Percentiles rank a stretch among this genome's conserved stretches.
Conservation (phyloP, 1,284 basidiomycete genomes). For the Athelia sp. region DNA sequence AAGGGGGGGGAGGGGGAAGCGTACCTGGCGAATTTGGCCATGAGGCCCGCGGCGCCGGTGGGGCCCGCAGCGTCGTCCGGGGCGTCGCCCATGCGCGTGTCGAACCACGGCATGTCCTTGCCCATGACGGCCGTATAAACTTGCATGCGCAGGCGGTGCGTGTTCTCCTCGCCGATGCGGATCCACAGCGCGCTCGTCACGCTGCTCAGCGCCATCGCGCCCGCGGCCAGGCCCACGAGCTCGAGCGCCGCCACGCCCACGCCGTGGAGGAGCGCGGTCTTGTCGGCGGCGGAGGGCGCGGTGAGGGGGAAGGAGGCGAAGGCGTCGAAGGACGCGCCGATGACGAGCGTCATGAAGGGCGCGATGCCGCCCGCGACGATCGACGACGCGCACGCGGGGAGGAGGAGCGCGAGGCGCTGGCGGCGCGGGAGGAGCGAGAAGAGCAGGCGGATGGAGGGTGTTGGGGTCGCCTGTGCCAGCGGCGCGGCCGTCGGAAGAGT, state of each 20-base stretch:
- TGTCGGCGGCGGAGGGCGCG: slow-evolving; percentile 43
- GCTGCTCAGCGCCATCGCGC: slow-evolving; percentile 70
- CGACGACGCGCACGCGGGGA: slow-evolving; percentile 72
- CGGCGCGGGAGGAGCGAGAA: slow-evolving; percentile 60
- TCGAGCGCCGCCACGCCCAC: slow-evolving; percentile 64
- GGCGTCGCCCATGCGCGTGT: slow-evolving; percentile 68
- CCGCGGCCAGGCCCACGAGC: slow-evolving; percentile 68
- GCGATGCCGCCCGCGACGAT: slow-evolving; percentile 74
- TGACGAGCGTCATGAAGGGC: slow-evolving; percentile 89
- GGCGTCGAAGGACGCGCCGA: slow-evolving; percentile 83
- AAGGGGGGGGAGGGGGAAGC: too few species aligned
- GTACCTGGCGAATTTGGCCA: slow-evolving; percentile 90
- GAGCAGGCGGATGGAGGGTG: slow-evolving; percentile 51
- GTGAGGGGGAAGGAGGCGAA: slow-evolving; percentile 60
- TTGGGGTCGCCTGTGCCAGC: too few species aligned
- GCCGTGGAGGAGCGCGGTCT: slow-evolving; percentile 50
- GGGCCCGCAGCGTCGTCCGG: slow-evolving; percentile 46
- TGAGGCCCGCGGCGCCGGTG: slow-evolving; percentile 85
- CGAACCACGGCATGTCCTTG: slow-evolving; percentile 86
- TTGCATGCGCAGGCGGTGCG: slow-evolving; percentile 57
- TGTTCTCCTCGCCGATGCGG: slow-evolving; percentile 80
- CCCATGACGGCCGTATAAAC: slow-evolving; percentile 69
- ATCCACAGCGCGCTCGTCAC: slow-evolving; percentile 83
- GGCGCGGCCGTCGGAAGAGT: background rate
- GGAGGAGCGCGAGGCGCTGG: slow-evolving; percentile 54